These are phyloP conservation scores for Cladosporium oxysporum DNA, from an alignment of 2,329 filamentous ascomycete genomes.

Conservation along the genomic window DNA sequence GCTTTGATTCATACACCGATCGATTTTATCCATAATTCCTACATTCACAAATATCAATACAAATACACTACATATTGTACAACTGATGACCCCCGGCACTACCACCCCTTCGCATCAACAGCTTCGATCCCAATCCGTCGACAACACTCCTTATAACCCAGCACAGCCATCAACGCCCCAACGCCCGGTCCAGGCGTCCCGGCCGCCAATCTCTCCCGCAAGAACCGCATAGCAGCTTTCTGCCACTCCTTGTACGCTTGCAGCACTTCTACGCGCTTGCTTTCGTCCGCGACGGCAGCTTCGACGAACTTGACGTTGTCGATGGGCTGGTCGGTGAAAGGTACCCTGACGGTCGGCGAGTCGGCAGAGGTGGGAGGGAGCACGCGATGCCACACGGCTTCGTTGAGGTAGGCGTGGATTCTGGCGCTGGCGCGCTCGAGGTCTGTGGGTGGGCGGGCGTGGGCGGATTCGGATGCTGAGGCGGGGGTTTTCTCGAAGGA, in stretches of 20 bases:
- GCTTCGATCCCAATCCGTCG: constrained; percentile 32
- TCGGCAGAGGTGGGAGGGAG: neutral
- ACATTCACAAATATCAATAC: neutral
- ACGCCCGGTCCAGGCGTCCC: constrained; percentile 57
- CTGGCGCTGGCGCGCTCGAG: constrained; percentile 15
- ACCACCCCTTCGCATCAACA: constrained; percentile 12
- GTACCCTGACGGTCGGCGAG: neutral
- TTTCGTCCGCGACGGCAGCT: constrained; percentile 18
- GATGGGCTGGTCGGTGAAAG: constrained; percentile 23
- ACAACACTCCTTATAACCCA: constrained; percentile 56
- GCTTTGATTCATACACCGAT: neutral
- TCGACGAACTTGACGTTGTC: constrained; percentile 15
- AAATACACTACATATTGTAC: neutral
- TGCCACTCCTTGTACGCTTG: constrained; percentile 30
- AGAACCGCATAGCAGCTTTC: constrained; percentile 53
- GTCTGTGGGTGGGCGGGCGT: constrained; percentile 13
- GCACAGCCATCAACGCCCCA: constrained; percentile 54
- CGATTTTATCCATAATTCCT: neutral
- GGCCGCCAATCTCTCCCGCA: constrained; percentile 58
- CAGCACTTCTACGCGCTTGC: constrained; percentile 20
- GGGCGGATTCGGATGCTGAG: neutral
- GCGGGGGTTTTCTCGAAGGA: neutral
- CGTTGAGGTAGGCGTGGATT: constrained; percentile 19
- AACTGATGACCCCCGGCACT: neutral
- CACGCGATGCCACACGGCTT: constrained; percentile 14